Evolutionary conservation across 129 eudicot species (phyloP), one percentile per base, ranked within the genome.

Genomic region (Silybum marianum): DNA sequence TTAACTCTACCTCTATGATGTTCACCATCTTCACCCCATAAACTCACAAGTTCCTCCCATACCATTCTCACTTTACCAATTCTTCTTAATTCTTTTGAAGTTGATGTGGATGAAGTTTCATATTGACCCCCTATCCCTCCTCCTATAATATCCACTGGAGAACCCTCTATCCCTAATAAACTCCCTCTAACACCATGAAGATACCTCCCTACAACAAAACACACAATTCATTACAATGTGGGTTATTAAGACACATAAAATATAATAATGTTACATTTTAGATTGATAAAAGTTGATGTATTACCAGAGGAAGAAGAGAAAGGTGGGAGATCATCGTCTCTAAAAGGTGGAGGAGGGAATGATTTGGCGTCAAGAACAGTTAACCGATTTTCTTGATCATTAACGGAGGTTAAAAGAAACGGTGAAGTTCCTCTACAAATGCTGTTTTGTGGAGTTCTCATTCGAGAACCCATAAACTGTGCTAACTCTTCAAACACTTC

Each of bases 11-110:
- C 97, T 71, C 90, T 84, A 66, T 92, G 91, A 80, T 83, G 90
- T 24, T 89, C 97, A n/a, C 93, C 95, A 48, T 88, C 97, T 77
- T 92, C 97, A 12, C 88, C 95, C 97, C 97, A 92, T 70, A 92
- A 85, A 58, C 89, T 92, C 83, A 92, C 95, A 1, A 87, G 87
- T 75, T 92, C 97, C 70, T 92, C 97, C 97, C 97, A 92, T 25
- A 89, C 83, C 95, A 92, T 92, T 81, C 97, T 87, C 14, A 88
- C 81, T 80, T 89, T 90, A 16, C 97, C 97, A 23, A 92, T 88
- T 14, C 97, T 78, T 11, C 89, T 79, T 1, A 87, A 74, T 26
- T 92, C 95, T 54, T 76, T 86, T 2, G 79, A 74, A 7, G 89
- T 38, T 6, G 88, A 46, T 16, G 80, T 25, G 0, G 88, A 51